Base-by-base conservation (phyloP, 2,329 filamentous ascomycete genomes). In the Ceratocystis lukuohia region DNA sequence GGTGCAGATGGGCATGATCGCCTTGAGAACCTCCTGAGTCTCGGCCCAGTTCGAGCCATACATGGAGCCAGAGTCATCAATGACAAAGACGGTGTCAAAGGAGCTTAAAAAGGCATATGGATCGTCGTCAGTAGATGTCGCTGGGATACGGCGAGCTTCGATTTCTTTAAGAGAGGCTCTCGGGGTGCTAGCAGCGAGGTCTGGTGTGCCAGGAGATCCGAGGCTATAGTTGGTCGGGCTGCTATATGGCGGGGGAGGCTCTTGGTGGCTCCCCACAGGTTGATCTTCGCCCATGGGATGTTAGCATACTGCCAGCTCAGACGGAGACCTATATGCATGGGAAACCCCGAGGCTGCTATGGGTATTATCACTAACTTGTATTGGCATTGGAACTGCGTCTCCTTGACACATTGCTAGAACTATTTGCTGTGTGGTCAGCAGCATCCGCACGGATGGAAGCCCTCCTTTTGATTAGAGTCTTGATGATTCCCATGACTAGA, bases 21-120 rank as follows among this genome's bases (percentile, higher is more conserved):
- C 80, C 41, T 81, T 77, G 1, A 97, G 82, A 1, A 88, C 89
- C 7, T 81, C 78, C 30, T 81, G 77, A 0, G 89, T 89, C 74
- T 96, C 89, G 12, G 77, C 75, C 93, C 93, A 97, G 25, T 81
- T 82, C n/a, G 77, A 73, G 17, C 88, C 89, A 1, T 79, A 78
- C 93, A 97, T 97, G 71, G 88, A 92, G 4, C 85, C 84, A n/a
- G 87, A 91, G 77, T 97, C 93, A 73, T 97, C 93, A 72, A 97
- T 90, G 1, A 97, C 77, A 74, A 97, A 92, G 66, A 93, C 77
- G 41, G 91, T 96, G 76, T 97, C 91, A 73, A 96, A 96, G 17
- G 80, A 80, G 53, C 77, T 74, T 4, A 97, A 84, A 73, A 96
- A 96, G 1, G 85, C 82, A 73, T 89, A 94, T 1, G 80, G 82